These are phyloP conservation scores for Rhypophila decipiens DNA, from an alignment of 495 filamentous ascomycete species.

Conservation along the genomic window DNA sequence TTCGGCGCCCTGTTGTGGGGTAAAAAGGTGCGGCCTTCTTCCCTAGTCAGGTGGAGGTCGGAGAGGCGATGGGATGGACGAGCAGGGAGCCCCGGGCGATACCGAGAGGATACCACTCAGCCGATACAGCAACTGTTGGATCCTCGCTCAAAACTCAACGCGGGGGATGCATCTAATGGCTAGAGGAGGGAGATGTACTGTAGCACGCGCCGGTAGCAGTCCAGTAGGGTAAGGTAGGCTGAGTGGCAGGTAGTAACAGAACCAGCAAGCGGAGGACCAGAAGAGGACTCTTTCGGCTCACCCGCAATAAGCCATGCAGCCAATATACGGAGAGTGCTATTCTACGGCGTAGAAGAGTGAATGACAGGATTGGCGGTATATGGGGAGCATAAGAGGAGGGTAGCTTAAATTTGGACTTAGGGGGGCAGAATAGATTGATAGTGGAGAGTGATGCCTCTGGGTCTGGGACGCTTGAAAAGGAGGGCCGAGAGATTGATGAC, in stretches of 20 bases:
- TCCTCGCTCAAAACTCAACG: not conserved
- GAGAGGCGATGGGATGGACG: conserved; percentile 1
- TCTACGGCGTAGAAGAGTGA: conserved; percentile 10
- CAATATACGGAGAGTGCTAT: conserved; percentile 20
- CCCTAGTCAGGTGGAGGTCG: not conserved
- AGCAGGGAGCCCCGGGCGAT: conserved; percentile 11
- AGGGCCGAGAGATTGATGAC: too few relatives aligned
- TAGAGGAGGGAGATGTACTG: not conserved
- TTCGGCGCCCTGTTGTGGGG: conserved; percentile 26
- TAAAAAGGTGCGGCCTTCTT: conserved; percentile 10
- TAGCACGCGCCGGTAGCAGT: not conserved
- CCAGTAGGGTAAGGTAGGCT: not conserved
- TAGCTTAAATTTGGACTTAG: conserved; percentile 15
- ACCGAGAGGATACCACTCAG: conserved; percentile 5
- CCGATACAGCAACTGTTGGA: not conserved
- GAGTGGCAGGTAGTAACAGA: not conserved
- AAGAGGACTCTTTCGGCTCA: conserved; percentile 8
- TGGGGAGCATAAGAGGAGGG: conserved; percentile 15
- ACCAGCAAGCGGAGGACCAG: not conserved
- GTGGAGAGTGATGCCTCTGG: too few relatives aligned
- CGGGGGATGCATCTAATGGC: conserved; percentile 1
- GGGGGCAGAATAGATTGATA: conserved; percentile 26
- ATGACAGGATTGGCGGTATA: conserved; percentile 15
- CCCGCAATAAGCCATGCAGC: conserved; percentile 20
- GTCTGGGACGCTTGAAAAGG: too few relatives aligned